Evolutionary conservation across 805 yeast species (phyloP).

Genomic region (Torulaspora delbrueckii): DNA sequence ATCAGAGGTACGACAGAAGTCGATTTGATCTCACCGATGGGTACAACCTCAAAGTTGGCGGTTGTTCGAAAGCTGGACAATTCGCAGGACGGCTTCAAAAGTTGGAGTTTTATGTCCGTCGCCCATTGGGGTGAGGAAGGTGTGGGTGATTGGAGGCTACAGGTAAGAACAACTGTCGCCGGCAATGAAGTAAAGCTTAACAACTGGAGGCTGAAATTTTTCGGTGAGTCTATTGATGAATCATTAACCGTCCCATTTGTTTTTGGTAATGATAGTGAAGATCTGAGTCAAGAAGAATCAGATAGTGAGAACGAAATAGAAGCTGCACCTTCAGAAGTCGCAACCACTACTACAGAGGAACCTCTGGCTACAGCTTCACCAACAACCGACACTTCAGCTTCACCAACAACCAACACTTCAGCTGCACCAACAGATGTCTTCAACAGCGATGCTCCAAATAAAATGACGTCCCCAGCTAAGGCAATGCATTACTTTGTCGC

Average conservation of each 20-base stretch:
- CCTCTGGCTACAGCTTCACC: background rate
- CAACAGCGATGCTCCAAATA: conserved; percentile 29
- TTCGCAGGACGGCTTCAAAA: conserved; percentile 52
- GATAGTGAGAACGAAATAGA: background rate
- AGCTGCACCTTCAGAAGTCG: background rate
- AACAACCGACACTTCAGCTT: too few relatives aligned
- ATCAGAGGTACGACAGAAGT: conserved; percentile 68
- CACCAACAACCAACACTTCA: background rate
- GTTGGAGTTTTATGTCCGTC: conserved; percentile 96
- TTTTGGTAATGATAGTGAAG: conserved; percentile 37
- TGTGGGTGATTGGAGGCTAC: conserved; percentile 75
- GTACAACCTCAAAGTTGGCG: conserved; percentile 70
- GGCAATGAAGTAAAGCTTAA: conserved; percentile 42
- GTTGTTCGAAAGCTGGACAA: conserved; percentile 57
- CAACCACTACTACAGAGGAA: conserved; percentile 5
- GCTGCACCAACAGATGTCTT: conserved; percentile 9
- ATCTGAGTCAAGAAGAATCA: background rate
- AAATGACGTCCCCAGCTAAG: conserved; percentile 39
- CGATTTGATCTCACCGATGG: conserved; percentile 67
- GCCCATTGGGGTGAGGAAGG: conserved; percentile 99
- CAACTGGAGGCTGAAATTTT: conserved; percentile 73
- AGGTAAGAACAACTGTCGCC: conserved; percentile 47
- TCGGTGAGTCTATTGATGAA: conserved; percentile 73
- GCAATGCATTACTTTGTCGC: conserved; percentile 60
- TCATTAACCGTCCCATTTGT: conserved; percentile 55